Evolutionary conservation across 2,329 filamentous ascomycete species (phyloP), one percentile per base, ranked within the genome.

Genomic region (Sphaerostilbella broomeana): DNA sequence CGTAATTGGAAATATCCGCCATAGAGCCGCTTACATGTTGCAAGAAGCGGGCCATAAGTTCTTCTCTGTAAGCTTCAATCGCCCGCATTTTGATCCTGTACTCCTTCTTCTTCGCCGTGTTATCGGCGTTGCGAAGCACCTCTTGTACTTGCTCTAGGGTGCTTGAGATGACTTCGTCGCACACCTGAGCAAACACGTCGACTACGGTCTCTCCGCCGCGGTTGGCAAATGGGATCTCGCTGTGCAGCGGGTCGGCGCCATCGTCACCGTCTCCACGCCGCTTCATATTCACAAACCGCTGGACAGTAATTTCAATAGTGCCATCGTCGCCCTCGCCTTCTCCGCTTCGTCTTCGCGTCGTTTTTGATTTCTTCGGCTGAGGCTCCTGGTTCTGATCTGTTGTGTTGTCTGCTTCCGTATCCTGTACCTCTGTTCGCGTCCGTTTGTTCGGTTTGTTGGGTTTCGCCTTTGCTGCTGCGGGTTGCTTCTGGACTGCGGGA

Each of bases 111-210:
- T 64, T 63, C 0, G 65, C 63, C 11, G 64, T 50, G 19, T 72
- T 67, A 17, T 68, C 65, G 2, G 65, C 66, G 4, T 50, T 54
- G 1, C 42, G 39, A 4, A 52, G 35, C 8, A 65, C 59, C 21
- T 71, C 65, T 29, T 69, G 60, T 2, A 79, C 55, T 33, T 68
- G 68, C 1, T 61, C 60, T 21, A 80, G 53, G 11, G 65, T 70
- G 3, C 65, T 59, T n/a, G 65, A 66, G 15, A 80, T 63, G 21
- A 80, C 67, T 50, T 82, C 77, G 22, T 77, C 70, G 51, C 75
- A 81, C 11, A 81, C 66, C 46, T 79, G 72, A 5, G 71, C 65
- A 25, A 83, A 63, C 2, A 82, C 77, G 48, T 83, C 79, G 3
- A 82, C 64, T 0, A 73, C 67, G 33, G 77, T 83, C 47, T 81